Evolutionary conservation across 495 filamentous ascomycete species (phyloP).

Genomic region (Lasiosphaeria hispida): DNA sequence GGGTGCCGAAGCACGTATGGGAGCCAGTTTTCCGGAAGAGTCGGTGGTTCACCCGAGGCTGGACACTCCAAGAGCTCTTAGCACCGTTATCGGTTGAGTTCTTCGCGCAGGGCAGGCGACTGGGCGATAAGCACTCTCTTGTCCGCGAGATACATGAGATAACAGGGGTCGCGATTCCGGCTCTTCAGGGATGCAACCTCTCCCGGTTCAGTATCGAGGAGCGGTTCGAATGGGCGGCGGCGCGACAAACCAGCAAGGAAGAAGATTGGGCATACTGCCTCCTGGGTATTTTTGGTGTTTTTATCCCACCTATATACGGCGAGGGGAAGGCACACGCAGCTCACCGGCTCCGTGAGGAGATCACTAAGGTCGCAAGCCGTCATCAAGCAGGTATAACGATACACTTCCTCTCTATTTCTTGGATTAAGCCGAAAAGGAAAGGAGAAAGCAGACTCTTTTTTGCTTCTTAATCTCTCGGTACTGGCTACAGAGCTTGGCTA

Average conservation of each 20-base stretch:
- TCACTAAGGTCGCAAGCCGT: no score
- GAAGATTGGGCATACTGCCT: constrained; percentile 29
- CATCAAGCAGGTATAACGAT: no score
- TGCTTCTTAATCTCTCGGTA: no score
- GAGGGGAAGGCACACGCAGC: constrained; percentile 1
- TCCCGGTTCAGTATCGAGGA: constrained; percentile 17
- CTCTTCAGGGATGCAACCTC: constrained; percentile 6
- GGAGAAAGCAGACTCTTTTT: no score
- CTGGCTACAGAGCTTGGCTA: no score
- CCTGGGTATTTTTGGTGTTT: constrained; percentile 18
- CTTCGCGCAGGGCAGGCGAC: constrained; percentile 16
- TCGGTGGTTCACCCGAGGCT: neutral
- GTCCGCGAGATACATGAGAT: constrained; percentile 13
- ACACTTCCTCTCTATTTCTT: no score
- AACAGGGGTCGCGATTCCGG: constrained; percentile 15
- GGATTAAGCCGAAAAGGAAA: no score
- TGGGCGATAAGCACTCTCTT: constrained; percentile 26
- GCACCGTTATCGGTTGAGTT: constrained; percentile 25
- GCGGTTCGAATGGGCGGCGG: constrained; percentile 22
- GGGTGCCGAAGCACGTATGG: neutral
- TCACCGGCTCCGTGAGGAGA: neutral
- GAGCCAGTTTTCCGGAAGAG: neutral
- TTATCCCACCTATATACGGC: constrained; percentile 1
- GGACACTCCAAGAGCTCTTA: constrained; percentile 6
- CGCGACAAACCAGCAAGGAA: constrained; percentile 17